Conservation (phyloP, 2,329 filamentous ascomycete genomes). For the Exophiala xenobiotica region DNA sequence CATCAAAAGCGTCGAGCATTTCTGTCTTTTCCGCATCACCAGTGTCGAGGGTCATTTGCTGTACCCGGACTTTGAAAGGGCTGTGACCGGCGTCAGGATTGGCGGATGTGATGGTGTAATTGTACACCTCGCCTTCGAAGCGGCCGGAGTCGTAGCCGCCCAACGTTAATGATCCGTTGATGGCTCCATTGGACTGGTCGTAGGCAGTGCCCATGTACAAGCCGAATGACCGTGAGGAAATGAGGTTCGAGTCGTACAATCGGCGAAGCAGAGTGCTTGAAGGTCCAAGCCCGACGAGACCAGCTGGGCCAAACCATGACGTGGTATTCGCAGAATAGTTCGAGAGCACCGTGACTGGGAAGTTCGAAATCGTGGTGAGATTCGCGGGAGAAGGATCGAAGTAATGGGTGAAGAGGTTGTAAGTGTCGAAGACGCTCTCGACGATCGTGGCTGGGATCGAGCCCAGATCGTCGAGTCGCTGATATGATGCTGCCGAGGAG, state of each 20-base stretch:
- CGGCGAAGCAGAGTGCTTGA: conserved; percentile 42
- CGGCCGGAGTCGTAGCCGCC: conserved; percentile 48
- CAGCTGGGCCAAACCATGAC: conserved; percentile 29
- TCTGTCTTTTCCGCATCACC: conserved; percentile 21
- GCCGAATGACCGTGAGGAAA: conserved; percentile 43
- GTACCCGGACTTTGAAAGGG: conserved; percentile 41
- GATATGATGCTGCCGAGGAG: conserved; percentile 20
- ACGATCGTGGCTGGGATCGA: conserved; percentile 39
- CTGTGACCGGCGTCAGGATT: conserved; percentile 33
- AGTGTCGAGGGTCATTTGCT: conserved; percentile 40
- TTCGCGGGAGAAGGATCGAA: conserved; percentile 28
- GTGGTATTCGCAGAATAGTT: conserved; percentile 23
- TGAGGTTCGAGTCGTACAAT: conserved; percentile 37
- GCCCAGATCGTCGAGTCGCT: conserved; percentile 31
- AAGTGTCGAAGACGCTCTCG: conserved; percentile 33
- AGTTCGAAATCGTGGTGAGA: conserved; percentile 18
- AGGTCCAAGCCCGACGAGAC: conserved; percentile 40
- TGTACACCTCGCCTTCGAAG: conserved; percentile 38
- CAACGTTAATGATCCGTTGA: conserved; percentile 45
- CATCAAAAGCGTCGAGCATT: conserved; percentile 39
- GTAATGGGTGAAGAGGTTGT: conserved; percentile 29
- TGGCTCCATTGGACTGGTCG: conserved; percentile 40
- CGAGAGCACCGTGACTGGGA: conserved; percentile 26
- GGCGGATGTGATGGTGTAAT: conserved; percentile 29
- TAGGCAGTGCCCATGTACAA: conserved; percentile 45